Base-by-base conservation (phyloP, 257 asterid genomes). In the Nicotiana paniculata region DNA sequence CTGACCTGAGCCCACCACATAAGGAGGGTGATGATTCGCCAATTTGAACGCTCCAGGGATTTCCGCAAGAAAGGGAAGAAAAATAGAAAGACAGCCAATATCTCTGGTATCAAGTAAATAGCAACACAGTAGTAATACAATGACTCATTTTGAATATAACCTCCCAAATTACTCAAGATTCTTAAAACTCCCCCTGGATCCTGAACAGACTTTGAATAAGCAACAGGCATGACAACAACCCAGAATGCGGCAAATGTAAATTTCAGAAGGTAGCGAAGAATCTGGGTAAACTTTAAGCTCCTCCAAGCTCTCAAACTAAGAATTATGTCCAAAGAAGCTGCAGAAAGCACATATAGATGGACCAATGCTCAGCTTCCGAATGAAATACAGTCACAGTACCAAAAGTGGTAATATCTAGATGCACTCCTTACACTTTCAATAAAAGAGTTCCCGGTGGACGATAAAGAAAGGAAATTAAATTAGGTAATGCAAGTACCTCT, bases 1-100 rank as follows among this genome's bases (percentile, higher is more conserved):
- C 91, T 77, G 82, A 91, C 99, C 92, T 93, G 99, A 81, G 98
- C 88, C 99, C 99, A 96, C 99, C 99, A 96, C 97, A 94, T 88
- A 51, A 96, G 87, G 39, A 93, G 80, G 86, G 66, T 84, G 83
- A 94, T 72, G 62, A 94, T 84, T 69, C 92, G 92, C 91, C 93
- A 87, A 86, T 93, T 90, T 66, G 99, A 92, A 68, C 95, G 94
- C 82, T 96, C 99, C 92, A 96, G 81, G 69, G 95, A 69, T 88
- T 91, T 90, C 87, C 97, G 91, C 69, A 96, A 72, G 86, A 85
- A 90, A 67, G 99, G 99, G 81, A 93, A 88, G 72, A 94, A 85
- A 88, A 96, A 96, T 61, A 96, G 82, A 57, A 93, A 39, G 67
- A 90, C 93, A 81, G 98, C 95, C 85, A 96, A 86, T 58, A 96